Percentiles rank a stretch among this genome's conserved stretches.
phyloP scores from a whole-genome alignment of 306 rosid species.

The Heteromeles arbutifolia region DNA sequence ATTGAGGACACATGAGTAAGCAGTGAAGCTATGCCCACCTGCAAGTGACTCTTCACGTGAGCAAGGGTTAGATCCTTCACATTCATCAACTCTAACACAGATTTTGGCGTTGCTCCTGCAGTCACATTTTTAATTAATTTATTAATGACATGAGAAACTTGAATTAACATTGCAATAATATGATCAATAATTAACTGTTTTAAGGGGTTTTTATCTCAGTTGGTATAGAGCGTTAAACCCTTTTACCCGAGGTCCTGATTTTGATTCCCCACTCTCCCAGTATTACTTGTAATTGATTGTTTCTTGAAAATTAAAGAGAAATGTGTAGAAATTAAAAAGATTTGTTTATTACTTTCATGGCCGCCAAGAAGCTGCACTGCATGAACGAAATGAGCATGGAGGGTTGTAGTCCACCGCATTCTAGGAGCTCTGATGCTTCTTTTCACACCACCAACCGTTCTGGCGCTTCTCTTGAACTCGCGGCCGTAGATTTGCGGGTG shows the following conservation, averaged over 20 bases:
- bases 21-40: constrained; percentile 46
- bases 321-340: neutral
- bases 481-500: constrained; percentile 59
- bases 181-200: too few species aligned
- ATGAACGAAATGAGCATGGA: constrained; percentile 88
- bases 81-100: constrained; percentile 88
- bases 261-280: too few species aligned
- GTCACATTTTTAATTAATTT: neutral
- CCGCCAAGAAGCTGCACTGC: constrained; percentile 96
- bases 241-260: too few species aligned
- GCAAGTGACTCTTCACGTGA: constrained; percentile 97
- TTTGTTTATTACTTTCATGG: constrained; percentile 57
- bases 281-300: too few species aligned
- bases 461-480: constrained; percentile 50
- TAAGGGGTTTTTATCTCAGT: neutral
- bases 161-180: neutral
- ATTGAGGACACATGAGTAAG: constrained; percentile 15
- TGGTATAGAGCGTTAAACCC: too few species aligned
- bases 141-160: neutral
- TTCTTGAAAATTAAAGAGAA: neutral
- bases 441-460: constrained; percentile 38
- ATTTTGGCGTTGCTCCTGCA: constrained; percentile 91
- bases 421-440: constrained; percentile 83
- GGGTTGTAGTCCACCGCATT: constrained; percentile 93
- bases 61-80: constrained; percentile 96